phyloP scores from a whole-genome alignment of 164 flowering plant genomes.

The Vitis vinifera region ASM3070453v1 NC_081819.1:16173501-16174000 shows the following conservation, averaged over 20 bases:
- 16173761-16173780: not conserved
- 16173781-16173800: slow-evolving; percentile 10
- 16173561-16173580: slow-evolving; percentile 3
- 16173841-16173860: slow-evolving; percentile 4
- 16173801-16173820: slow-evolving; percentile 11
- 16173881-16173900: slow-evolving; percentile 13
- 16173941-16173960: no score
- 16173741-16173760: not conserved
- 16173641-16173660: not conserved
- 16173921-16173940: no score
- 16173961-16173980: no score
- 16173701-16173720: not conserved
- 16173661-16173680: slow-evolving; percentile 6
- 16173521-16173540: not conserved
- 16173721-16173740: slow-evolving; percentile 5
- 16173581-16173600: slow-evolving; percentile 14
- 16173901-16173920: slow-evolving; percentile 1
- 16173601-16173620: slow-evolving; percentile 5
- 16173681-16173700: not conserved
- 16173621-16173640: slow-evolving; percentile 6
- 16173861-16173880: slow-evolving; percentile 7
- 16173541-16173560: slow-evolving; percentile 5
- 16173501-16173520: not conserved
- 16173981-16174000: no score
- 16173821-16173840: not conserved